Conservation (phyloP, 1,139 yeast genomes). For the Hemisphaericaspora xylofermentans region DNA sequence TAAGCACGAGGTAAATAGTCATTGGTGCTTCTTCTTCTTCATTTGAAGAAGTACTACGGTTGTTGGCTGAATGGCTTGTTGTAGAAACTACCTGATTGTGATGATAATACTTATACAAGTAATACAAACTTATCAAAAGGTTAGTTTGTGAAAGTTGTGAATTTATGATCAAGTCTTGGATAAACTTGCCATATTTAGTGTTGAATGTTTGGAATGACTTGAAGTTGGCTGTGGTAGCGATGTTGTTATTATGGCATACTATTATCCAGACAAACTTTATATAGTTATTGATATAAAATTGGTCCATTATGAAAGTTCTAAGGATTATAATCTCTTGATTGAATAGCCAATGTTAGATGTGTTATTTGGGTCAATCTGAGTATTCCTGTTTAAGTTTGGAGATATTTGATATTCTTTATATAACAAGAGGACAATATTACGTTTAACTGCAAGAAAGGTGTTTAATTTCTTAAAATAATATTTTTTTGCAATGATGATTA, state of each 20-base stretch:
- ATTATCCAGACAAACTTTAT: slow-evolving; percentile 16
- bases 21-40: slow-evolving; percentile 19
- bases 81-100: slow-evolving; percentile 8
- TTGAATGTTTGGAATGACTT: slow-evolving; percentile 16
- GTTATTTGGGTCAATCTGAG: not conserved
- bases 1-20: slow-evolving; percentile 27
- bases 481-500: slow-evolving; percentile 1
- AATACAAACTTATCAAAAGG: slow-evolving; percentile 31
- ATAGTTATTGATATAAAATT: slow-evolving; percentile 12
- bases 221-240: slow-evolving; percentile 1
- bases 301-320: slow-evolving; percentile 8
- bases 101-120: slow-evolving; percentile 27
- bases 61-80: not conserved
- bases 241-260: slow-evolving; percentile 7
- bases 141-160: slow-evolving; percentile 33
- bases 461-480: not conserved
- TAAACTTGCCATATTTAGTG: slow-evolving; percentile 20
- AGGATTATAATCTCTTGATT: not conserved
- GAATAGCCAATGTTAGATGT: too few relatives aligned
- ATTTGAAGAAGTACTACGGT: slow-evolving; percentile 2
- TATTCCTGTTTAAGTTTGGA: too few relatives aligned
- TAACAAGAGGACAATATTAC: not conserved
- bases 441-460: not conserved
- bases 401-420: slow-evolving; percentile 5
- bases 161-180: slow-evolving; percentile 22